phyloP scores from a whole-genome alignment of 2,329 filamentous ascomycete genomes.

The Xylaria multiplex region DNA sequence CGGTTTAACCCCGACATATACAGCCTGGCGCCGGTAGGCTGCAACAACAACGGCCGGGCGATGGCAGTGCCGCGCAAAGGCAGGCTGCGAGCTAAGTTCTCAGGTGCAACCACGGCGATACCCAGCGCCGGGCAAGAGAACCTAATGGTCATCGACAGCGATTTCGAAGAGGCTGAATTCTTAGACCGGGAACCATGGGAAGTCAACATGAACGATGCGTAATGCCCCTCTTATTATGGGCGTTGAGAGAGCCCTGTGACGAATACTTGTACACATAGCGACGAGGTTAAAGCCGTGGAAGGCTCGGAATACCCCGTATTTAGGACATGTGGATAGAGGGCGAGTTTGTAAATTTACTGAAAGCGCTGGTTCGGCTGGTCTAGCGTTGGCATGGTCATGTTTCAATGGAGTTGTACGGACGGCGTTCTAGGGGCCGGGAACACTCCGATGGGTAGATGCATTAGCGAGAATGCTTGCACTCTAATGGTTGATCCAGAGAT shows the following conservation, averaged over 20 bases:
- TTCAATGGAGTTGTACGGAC: constrained; percentile 10
- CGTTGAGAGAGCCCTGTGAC: background rate
- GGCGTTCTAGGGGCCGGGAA: constrained; percentile 19
- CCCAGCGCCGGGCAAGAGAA: constrained; percentile 58
- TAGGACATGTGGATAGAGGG: constrained; percentile 10
- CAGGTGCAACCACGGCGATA: constrained; percentile 38
- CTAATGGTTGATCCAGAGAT: background rate
- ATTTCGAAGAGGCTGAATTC: constrained; percentile 78
- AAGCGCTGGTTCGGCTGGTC: constrained; percentile 1
- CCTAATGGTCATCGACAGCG: constrained; percentile 53
- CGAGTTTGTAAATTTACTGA: constrained; percentile 18
- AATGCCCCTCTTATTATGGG: background rate
- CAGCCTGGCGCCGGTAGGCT: constrained; percentile 52
- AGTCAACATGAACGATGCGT: constrained; percentile 55
- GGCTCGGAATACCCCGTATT: constrained; percentile 22
- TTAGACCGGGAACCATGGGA: constrained; percentile 57
- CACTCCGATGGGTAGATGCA: background rate
- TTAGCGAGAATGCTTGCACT: background rate
- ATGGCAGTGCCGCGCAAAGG: constrained; percentile 59
- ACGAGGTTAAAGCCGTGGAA: background rate
- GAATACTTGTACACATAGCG: background rate
- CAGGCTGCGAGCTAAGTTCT: constrained; percentile 38
- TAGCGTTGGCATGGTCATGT: background rate
- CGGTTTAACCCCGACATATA: constrained; percentile 48
- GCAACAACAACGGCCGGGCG: constrained; percentile 53